Percentiles rank a stretch among this genome's conserved stretches.
Evolutionary conservation across 2,329 filamentous ascomycete genomes (phyloP).

Genomic region (Nigrospora sphaerica): DNA sequence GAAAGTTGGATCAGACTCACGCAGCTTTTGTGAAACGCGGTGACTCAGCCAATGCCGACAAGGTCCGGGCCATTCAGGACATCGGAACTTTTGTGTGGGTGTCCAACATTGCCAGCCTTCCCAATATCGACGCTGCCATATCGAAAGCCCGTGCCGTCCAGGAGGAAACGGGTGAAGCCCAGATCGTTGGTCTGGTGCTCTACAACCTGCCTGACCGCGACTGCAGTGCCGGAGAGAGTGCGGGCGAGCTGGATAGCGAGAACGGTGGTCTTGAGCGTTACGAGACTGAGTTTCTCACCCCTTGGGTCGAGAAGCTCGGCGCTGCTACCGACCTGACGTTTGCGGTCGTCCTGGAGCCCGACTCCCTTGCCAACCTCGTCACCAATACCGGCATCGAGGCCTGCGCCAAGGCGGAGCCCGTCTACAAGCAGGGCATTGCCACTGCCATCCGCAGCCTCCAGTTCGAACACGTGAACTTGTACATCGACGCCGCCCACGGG

Average conservation of each 20-base stretch:
- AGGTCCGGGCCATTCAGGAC: slow-evolving; percentile 28
- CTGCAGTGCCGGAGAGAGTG: slow-evolving; percentile 34
- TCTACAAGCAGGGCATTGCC: slow-evolving; percentile 33
- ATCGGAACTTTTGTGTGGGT: slow-evolving; percentile 37
- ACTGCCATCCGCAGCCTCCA: slow-evolving; percentile 32
- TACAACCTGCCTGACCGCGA: slow-evolving; percentile 24
- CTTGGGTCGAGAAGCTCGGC: slow-evolving; percentile 27
- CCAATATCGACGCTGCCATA: slow-evolving; percentile 44
- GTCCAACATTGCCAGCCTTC: slow-evolving; percentile 28
- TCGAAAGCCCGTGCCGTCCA: slow-evolving; percentile 27
- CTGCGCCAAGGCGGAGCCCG: slow-evolving; percentile 27
- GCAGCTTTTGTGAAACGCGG: slow-evolving; percentile 25
- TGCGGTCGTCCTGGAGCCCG: slow-evolving; percentile 35
- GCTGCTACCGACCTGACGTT: slow-evolving; percentile 30
- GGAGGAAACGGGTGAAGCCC: slow-evolving; percentile 18
- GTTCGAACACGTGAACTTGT: slow-evolving; percentile 27
- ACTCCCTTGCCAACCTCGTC: slow-evolving; percentile 34
- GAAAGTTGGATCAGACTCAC: slow-evolving; percentile 31
- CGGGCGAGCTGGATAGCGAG: slow-evolving; percentile 29
- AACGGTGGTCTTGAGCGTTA: slow-evolving; percentile 30
- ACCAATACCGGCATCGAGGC: slow-evolving; percentile 29
- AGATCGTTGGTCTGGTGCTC: too few species aligned
- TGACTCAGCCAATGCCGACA: slow-evolving; percentile 28
- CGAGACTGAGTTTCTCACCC: slow-evolving; percentile 31
- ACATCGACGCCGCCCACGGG: slow-evolving; percentile 34